These are phyloP conservation scores for Thalassiosira livingstoniorum DNA, from an alignment of 352 stramenopile genomes.

Conservation along the genomic window DNA sequence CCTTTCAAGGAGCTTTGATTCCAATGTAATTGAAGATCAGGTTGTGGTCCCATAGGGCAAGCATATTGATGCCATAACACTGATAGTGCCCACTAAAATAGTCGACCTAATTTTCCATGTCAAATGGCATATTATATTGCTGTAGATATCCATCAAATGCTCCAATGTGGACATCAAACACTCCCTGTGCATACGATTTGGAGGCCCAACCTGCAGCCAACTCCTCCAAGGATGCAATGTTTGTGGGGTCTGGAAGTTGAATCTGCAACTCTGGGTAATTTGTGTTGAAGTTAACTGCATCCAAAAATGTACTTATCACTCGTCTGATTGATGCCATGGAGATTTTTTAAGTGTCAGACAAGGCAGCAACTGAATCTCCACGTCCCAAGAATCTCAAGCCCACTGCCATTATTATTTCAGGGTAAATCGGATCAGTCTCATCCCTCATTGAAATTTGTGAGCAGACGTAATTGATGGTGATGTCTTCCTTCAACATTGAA, in stretches of 20 bases:
- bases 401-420: background rate
- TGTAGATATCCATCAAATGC: conserved; percentile 42
- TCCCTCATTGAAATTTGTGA: background rate
- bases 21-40: conserved; percentile 44
- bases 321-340: background rate
- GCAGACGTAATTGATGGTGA: background rate
- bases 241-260: background rate
- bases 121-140: conserved; percentile 14
- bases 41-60: conserved; percentile 48
- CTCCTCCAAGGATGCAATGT: background rate
- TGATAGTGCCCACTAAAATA: conserved; percentile 57
- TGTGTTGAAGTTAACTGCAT: background rate
- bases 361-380: background rate
- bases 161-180: conserved; percentile 29
- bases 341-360: background rate
- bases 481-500: background rate
- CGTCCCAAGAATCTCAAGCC: background rate
- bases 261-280: background rate
- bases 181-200: background rate
- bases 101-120: conserved; percentile 25
- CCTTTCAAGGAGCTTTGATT: conserved; percentile 38
- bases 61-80: conserved; percentile 49
- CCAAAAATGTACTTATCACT: background rate
- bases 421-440: background rate
- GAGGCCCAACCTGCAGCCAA: background rate